Conservation (phyloP, 345 rosid species). For the Moricandia moricandioides region DNA sequence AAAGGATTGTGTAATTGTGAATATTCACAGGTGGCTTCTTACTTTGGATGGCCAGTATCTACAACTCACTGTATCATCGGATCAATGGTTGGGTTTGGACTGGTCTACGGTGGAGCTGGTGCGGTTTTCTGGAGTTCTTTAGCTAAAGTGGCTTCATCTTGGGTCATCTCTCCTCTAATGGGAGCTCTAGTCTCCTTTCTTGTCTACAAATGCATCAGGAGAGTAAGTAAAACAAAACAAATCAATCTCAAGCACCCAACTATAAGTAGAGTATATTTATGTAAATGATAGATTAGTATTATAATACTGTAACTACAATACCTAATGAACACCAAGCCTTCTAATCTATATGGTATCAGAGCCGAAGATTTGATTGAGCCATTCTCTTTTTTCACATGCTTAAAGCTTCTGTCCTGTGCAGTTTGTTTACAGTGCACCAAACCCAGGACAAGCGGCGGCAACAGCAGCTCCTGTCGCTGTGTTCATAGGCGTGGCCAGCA, state of each 20-base stretch:
- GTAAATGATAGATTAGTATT: not conserved
- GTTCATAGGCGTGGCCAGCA: conserved; percentile 72
- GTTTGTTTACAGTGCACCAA: conserved; percentile 97
- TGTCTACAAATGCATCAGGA: conserved; percentile 93
- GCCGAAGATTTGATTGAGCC: not conserved
- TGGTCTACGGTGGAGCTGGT: conserved; percentile 86
- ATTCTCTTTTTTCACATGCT: not conserved
- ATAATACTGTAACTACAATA: not conserved
- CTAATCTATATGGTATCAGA: not conserved
- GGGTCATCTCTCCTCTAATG: conserved; percentile 88
- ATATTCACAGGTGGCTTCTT: conserved; percentile 69
- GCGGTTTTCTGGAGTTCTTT: conserved; percentile 97
- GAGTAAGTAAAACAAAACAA: conserved; percentile 50
- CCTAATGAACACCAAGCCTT: not conserved
- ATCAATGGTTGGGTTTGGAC: conserved; percentile 97
- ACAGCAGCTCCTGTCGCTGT: conserved; percentile 80
- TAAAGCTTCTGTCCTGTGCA: conserved; percentile 25
- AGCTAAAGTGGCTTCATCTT: conserved; percentile 85
- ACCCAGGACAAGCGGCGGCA: conserved; percentile 94
- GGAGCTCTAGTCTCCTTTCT: conserved; percentile 85
- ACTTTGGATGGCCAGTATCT: conserved; percentile 94
- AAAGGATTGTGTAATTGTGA: not conserved
- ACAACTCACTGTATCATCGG: conserved; percentile 97
- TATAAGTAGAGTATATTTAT: not conserved
- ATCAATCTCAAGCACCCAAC: not conserved